phyloP scores from a whole-genome alignment of 2,329 filamentous ascomycete species.

The Akanthomyces uredinophilus region DNA sequence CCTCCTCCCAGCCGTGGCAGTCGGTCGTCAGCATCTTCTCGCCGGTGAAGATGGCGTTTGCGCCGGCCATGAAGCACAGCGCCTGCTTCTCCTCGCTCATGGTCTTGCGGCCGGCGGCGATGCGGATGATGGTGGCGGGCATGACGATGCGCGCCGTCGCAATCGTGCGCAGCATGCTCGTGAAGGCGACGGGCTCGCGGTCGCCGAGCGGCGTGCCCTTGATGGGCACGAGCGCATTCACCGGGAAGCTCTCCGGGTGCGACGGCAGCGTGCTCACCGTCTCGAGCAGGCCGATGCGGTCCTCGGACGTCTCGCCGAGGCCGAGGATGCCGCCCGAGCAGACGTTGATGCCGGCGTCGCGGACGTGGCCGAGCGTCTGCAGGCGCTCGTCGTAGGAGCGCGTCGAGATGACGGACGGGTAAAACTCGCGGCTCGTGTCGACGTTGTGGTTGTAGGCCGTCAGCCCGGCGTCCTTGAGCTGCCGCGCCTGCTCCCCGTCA shows the following conservation, averaged over 20 bases:
- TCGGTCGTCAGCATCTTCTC: conserved; percentile 95
- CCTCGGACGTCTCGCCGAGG: conserved; percentile 70
- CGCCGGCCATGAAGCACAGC: conserved; percentile 82
- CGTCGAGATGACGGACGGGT: conserved; percentile 80
- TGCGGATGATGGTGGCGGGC: conserved; percentile 78
- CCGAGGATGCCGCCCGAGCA: conserved; percentile 88
- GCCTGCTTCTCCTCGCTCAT: conserved; percentile 87
- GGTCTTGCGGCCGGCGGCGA: conserved; percentile 78
- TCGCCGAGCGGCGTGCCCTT: conserved; percentile 83
- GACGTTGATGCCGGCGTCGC: conserved; percentile 81
- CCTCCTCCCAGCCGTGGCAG: conserved; percentile 87
- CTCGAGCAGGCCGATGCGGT: conserved; percentile 78
- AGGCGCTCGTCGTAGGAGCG: conserved; percentile 83
- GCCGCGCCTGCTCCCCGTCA: conserved; percentile 70
- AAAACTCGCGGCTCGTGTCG: conserved; percentile 85
- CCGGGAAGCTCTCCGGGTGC: conserved; percentile 86
- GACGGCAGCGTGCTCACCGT: conserved; percentile 74
- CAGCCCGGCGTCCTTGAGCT: conserved; percentile 76
- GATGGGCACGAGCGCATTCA: conserved; percentile 87
- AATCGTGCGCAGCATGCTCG: conserved; percentile 74
- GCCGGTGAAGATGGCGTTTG: conserved; percentile 91
- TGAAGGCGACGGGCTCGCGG: conserved; percentile 66
- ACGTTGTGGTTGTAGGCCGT: conserved; percentile 95
- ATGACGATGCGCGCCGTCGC: conserved; percentile 79
- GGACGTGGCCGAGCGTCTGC: conserved; percentile 71